Conservation (phyloP, 176 grass and related monocot species). For the Triticum dicoccoides region DNA sequence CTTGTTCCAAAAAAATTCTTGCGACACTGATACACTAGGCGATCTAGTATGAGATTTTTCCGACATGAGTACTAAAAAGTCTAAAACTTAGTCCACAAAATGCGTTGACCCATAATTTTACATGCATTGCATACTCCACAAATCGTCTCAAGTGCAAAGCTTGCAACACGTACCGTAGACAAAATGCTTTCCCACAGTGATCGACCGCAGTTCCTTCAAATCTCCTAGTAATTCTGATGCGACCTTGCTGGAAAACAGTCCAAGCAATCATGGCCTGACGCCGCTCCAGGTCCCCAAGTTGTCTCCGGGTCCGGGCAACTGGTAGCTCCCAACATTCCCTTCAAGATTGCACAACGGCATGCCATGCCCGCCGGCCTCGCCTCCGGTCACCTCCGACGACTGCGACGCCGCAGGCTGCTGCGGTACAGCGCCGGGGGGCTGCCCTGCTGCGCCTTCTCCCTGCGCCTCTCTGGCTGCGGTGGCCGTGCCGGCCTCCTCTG, state of each 20-base stretch:
- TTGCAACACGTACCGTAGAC: slow-evolving; percentile 7
- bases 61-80: not conserved
- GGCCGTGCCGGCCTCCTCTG: slow-evolving; percentile 31
- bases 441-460: slow-evolving; percentile 9
- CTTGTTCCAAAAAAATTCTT: not conserved
- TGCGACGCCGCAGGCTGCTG: slow-evolving; percentile 55
- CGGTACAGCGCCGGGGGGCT: not conserved
- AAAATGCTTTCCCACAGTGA: slow-evolving; percentile 5
- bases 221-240: not conserved
- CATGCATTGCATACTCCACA: not conserved
- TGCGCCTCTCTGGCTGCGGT: not conserved
- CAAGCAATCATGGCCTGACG: slow-evolving; percentile 53
- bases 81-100: not conserved
- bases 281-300: slow-evolving; percentile 45
- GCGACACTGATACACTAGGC: not conserved
- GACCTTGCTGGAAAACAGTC: not conserved
- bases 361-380: slow-evolving; percentile 37
- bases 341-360: slow-evolving; percentile 58
- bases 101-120: not conserved
- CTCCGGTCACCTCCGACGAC: slow-evolving; percentile 65
- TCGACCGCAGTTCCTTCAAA: not conserved
- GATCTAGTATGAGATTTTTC: slow-evolving; percentile 1
- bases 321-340: slow-evolving; percentile 50
- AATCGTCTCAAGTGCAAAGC: not conserved
- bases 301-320: slow-evolving; percentile 40